Conservation (phyloP, 495 filamentous ascomycete species). For the Neurospora intermedia region DNA sequence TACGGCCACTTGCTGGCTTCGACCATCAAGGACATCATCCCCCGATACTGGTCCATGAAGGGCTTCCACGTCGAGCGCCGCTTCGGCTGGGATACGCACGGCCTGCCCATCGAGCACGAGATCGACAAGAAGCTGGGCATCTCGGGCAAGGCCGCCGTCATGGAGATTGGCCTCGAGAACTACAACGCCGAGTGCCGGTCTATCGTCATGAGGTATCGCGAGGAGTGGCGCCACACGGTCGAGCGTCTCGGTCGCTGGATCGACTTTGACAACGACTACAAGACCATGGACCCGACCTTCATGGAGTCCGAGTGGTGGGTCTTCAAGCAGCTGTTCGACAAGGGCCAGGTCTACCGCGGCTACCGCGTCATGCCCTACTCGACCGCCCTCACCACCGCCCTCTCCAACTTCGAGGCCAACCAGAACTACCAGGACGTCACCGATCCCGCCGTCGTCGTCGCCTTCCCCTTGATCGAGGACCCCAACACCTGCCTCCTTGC, state of each 20-base stretch:
- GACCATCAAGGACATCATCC: constrained; percentile 96
- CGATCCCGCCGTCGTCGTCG: constrained; percentile 84
- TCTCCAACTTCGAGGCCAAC: constrained; percentile 88
- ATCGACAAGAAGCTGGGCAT: constrained; percentile 96
- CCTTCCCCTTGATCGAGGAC: constrained; percentile 73
- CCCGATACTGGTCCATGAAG: constrained; percentile 96
- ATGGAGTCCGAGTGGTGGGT: constrained; percentile 99
- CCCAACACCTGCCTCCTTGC: constrained; percentile 67
- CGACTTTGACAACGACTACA: constrained; percentile 98
- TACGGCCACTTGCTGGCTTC: constrained; percentile 94
- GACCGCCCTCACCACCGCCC: constrained; percentile 76
- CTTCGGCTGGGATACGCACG: constrained; percentile 84
- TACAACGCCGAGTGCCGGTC: constrained; percentile 91
- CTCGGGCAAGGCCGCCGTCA: constrained; percentile 78
- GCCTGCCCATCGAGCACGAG: constrained; percentile 91
- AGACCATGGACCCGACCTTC: constrained; percentile 90
- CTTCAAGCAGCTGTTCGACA: constrained; percentile 85
- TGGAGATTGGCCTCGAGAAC: constrained; percentile 73
- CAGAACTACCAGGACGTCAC: constrained; percentile 93
- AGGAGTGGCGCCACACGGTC: constrained; percentile 85
- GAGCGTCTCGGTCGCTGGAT: constrained; percentile 92
- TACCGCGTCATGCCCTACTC: constrained; percentile 93
- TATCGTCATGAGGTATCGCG: constrained; percentile 88
- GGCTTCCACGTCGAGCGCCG: constrained; percentile 71
- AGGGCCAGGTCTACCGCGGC: constrained; percentile 78